Evolutionary conservation across 108 stramenopile genomes (phyloP).

Genomic region (Pseudonitzschia multistriata): DNA sequence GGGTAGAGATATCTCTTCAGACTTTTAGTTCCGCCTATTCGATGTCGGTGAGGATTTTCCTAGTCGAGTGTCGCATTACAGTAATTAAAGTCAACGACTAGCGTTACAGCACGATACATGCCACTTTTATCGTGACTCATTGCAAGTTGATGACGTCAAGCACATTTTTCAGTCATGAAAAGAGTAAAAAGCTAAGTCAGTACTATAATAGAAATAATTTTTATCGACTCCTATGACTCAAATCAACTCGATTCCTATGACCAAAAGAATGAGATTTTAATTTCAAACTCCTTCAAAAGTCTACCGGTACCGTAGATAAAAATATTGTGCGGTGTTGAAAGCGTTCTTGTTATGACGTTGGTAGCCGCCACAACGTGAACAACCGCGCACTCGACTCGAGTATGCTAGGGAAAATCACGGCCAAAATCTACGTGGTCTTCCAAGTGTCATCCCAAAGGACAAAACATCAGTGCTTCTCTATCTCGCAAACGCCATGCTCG

Average conservation of each 20-base stretch:
- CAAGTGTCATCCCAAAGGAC: slow-evolving; percentile 6
- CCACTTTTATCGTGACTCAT: slow-evolving; percentile 12
- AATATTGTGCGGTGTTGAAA: slow-evolving; percentile 10
- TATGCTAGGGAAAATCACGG: neutral
- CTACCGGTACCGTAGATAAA: too few relatives aligned
- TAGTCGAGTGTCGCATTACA: too few relatives aligned
- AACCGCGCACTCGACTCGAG: neutral
- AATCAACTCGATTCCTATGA: too few relatives aligned
- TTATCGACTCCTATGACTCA: neutral
- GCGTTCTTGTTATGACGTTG: slow-evolving; percentile 13
- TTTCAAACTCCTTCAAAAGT: neutral
- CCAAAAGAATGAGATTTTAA: too few relatives aligned
- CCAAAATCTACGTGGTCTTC: slow-evolving; percentile 13
- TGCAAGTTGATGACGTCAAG: slow-evolving; percentile 8
- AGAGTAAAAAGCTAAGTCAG: neutral
- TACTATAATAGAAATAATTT: neutral
- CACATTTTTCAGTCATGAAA: slow-evolving; percentile 3
- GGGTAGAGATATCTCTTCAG: too few relatives aligned
- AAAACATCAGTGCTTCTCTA: slow-evolving; percentile 1
- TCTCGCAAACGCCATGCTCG: neutral
- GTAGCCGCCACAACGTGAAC: neutral
- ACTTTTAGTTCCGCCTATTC: too few relatives aligned
- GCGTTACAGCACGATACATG: too few relatives aligned
- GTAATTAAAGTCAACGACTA: too few relatives aligned
- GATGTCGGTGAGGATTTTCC: too few relatives aligned